Base-by-base conservation (phyloP, 768 basidiomycete genomes). In the Leccinum arenicola region DNA sequence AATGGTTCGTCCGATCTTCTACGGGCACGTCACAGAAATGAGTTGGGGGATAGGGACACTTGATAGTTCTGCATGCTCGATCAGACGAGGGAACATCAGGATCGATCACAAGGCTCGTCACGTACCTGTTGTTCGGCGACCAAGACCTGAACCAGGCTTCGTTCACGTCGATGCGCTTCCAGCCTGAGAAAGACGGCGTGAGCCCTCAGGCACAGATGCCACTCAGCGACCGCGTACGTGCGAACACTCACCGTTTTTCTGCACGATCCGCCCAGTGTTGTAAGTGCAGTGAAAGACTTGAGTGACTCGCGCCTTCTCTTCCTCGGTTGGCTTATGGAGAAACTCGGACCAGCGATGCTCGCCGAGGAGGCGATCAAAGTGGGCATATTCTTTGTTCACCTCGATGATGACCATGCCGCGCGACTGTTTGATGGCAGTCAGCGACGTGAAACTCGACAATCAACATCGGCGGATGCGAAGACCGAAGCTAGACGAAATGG, bases 401-500 rank as follows among this genome's bases (percentile, higher is more conserved):
- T 80, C 80, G 58, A 82, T 69, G 52, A 82, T 75, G 48, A 82
- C 72, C 73, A 76, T 79, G 52, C 71, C 77, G 10, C 74, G 78
- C 1, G 80, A 76, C 78, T 79, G 27, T 40, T 10, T 2, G 31
- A 36, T 6, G 51, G 33, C 19, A 36, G 56, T 63, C 52, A 61
- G 58, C 21, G 57, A 55, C 3, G 11, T 3, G 33, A 50, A 4
- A 2, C 19, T 45, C 43, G 19, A 45, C 10, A 19, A 45, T 14
- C 15, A 36, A 23, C 3, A 25, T n/a, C 17, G 40, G 38, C n/a
- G 10, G 21, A 36, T 25, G 31, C 11, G 23, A 56, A 56, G 15
- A 5, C 36, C 23, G 6, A 12, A 40, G 17, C 31, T 27, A 15
- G 29, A 33, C 1, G 38, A 35, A 23, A n/a, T 7, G 17, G 23